phyloP scores from a whole-genome alignment of 2,329 filamentous ascomycete species.

The Nemania sp. region DNA sequence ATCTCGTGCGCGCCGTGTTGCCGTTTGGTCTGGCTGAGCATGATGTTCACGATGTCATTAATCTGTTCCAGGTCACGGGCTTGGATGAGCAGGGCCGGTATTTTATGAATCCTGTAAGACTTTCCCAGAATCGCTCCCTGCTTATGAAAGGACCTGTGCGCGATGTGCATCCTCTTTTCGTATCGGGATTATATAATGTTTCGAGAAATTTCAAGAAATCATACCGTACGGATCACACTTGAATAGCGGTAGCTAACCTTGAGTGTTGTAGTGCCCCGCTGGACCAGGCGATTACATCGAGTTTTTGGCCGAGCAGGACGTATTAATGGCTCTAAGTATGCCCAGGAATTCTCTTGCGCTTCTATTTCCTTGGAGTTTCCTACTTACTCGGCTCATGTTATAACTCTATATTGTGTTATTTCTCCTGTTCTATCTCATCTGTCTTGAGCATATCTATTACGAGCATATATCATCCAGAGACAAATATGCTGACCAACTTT shows the following conservation, averaged over 20 bases:
- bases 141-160: neutral
- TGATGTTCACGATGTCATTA: slow-evolving; percentile 84
- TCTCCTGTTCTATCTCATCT: too few relatives aligned
- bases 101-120: slow-evolving; percentile 64
- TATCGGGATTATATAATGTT: too few relatives aligned
- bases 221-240: neutral
- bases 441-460: too few relatives aligned
- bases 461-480: too few relatives aligned
- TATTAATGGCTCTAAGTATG: slow-evolving; percentile 63
- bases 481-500: neutral
- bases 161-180: too few relatives aligned
- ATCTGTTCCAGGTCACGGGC: slow-evolving; percentile 84
- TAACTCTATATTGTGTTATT: too few relatives aligned
- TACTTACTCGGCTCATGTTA: too few relatives aligned
- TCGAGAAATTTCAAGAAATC: too few relatives aligned
- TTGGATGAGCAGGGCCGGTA: slow-evolving; percentile 72
- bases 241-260: neutral
- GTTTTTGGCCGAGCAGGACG: slow-evolving; percentile 78
- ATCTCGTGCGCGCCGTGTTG: slow-evolving; percentile 72
- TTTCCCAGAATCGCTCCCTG: neutral
- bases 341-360: slow-evolving; percentile 6
- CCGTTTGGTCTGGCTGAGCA: slow-evolving; percentile 69
- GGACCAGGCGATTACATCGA: slow-evolving; percentile 64
- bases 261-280: slow-evolving; percentile 49
- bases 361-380: too few relatives aligned